phyloP scores from a whole-genome alignment of 2,329 filamentous ascomycete genomes.

The Teratosphaeria zuluensis region DNA sequence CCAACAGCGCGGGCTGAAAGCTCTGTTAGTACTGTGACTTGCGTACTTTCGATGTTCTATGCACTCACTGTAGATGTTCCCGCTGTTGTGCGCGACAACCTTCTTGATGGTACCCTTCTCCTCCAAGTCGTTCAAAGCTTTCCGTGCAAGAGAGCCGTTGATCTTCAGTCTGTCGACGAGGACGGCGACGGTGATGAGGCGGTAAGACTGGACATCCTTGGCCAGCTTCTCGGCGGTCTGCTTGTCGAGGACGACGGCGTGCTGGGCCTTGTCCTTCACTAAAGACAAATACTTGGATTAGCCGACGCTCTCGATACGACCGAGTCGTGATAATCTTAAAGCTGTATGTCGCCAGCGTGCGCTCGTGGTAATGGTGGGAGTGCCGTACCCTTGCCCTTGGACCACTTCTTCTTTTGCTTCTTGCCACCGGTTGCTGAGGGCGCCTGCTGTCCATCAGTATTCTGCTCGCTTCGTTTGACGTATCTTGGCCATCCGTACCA shows the following conservation, averaged over 20 bases:
- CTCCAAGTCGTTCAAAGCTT: conserved; percentile 85
- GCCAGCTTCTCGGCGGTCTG: conserved; percentile 93
- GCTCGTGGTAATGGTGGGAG: not conserved
- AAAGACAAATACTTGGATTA: not conserved
- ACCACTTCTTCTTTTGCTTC: conserved; percentile 80
- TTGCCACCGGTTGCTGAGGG: conserved; percentile 39
- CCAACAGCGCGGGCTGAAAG: conserved; percentile 4
- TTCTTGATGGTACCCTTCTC: conserved; percentile 98
- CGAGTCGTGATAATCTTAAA: not conserved
- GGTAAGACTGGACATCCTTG: conserved; percentile 99
- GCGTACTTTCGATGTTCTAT: not conserved
- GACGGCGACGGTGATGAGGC: conserved; percentile 95
- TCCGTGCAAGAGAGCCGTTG: conserved; percentile 92
- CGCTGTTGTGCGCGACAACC: conserved; percentile 89
- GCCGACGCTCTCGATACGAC: not conserved
- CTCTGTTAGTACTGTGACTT: not conserved
- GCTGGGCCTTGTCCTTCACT: conserved; percentile 99
- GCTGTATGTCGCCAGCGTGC: not conserved
- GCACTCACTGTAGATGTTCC: conserved; percentile 77
- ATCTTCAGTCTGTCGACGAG: conserved; percentile 99
- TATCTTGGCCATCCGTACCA: not conserved
- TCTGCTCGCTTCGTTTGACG: not conserved
- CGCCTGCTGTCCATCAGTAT: not conserved
- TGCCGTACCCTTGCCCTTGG: conserved; percentile 38
- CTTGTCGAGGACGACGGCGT: conserved; percentile 99